These are phyloP conservation scores for Lactifluus subvellereus DNA, from an alignment of 768 basidiomycete species.

Conservation along the genomic window DNA sequence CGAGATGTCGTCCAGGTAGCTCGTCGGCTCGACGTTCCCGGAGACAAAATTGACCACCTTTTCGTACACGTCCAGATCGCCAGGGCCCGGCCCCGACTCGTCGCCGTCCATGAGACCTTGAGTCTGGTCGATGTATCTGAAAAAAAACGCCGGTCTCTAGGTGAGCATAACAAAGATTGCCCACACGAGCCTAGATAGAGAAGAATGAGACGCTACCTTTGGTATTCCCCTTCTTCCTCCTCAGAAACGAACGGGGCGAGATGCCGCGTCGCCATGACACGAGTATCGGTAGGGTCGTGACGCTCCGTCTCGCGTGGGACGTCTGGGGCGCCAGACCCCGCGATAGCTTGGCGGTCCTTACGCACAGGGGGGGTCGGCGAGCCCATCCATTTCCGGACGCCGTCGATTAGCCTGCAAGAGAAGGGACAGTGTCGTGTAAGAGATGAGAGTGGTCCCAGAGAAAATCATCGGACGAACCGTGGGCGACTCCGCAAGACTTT, in stretches of 20 bases:
- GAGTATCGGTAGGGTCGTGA: slow-evolving; percentile 15
- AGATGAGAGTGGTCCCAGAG: background rate
- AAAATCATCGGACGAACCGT: slow-evolving; percentile 30
- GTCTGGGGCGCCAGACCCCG: slow-evolving; percentile 3
- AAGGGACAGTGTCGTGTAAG: background rate
- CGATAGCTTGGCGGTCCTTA: background rate
- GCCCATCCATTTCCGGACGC: slow-evolving; percentile 73
- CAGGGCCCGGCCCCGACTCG: slow-evolving; percentile 7
- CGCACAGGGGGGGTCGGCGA: slow-evolving; percentile 36
- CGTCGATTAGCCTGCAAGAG: slow-evolving; percentile 58
- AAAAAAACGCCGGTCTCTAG: background rate
- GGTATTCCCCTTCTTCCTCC: slow-evolving; percentile 24
- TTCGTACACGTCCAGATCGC: slow-evolving; percentile 18
- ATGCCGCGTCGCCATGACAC: slow-evolving; percentile 14
- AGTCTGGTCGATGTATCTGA: slow-evolving; percentile 18
- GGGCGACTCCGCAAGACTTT: slow-evolving; percentile 31
- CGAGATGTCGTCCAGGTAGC: slow-evolving; percentile 16
- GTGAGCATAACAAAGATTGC: background rate
- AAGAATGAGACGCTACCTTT: slow-evolving; percentile 9
- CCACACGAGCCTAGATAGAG: background rate
- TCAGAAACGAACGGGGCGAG: slow-evolving; percentile 21
- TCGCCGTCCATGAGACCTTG: slow-evolving; percentile 13
- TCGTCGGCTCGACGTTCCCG: slow-evolving; percentile 13
- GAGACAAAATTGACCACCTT: slow-evolving; percentile 10
- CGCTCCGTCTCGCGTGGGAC: slow-evolving; percentile 10